Evolutionary conservation across 306 rosid species (phyloP), one percentile per base, ranked within the genome.

Genomic region (Senna siamea): DNA sequence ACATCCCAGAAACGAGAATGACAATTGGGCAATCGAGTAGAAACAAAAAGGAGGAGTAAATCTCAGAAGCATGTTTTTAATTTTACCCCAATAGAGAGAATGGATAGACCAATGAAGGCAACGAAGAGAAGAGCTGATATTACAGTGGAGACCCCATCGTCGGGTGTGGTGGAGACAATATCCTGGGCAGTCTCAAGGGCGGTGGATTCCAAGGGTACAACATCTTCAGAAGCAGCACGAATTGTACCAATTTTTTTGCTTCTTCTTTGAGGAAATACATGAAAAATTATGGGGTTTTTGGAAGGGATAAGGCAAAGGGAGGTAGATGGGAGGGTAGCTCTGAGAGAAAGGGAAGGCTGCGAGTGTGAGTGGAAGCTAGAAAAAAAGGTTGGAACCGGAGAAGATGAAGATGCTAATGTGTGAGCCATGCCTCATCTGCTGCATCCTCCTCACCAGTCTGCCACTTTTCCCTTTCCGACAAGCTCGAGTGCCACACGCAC

Each of bases 21-120:
- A 43, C 14, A 23, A 10, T 19, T 56, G 1, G 19, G 52, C 30
- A 43, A 4, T 55, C 3, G 41, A 9, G 11, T 10, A 18, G 15
- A 9, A 23, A 1, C 1, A 56, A 32, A 12, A 40, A 41, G 8
- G 70, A 41, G 8, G 70, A 57, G 30, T 11, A 38, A 50, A 35
- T 47, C 1, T 1, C 54, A 8, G 18, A 20, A 19, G 18, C 0
- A 5, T 4, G 40, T 26, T 26, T 26, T 11, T 53, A 47, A 20
- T 9, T 40, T 67, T 90, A 90, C 98, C 96, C 99, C 99, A 58
- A 92, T 11, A 37, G 96, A 88, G 76, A 94, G 92, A 65, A 82
- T 66, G 20, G 89, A 81, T 5, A 94, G 81, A 22, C 92, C 99
- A 77, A 90, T 10, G 75, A 94, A 94, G 13, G 93, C 99, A 62